phyloP scores from a whole-genome alignment of 352 stramenopile genomes.

The Phytopythium helicoides region DNA sequence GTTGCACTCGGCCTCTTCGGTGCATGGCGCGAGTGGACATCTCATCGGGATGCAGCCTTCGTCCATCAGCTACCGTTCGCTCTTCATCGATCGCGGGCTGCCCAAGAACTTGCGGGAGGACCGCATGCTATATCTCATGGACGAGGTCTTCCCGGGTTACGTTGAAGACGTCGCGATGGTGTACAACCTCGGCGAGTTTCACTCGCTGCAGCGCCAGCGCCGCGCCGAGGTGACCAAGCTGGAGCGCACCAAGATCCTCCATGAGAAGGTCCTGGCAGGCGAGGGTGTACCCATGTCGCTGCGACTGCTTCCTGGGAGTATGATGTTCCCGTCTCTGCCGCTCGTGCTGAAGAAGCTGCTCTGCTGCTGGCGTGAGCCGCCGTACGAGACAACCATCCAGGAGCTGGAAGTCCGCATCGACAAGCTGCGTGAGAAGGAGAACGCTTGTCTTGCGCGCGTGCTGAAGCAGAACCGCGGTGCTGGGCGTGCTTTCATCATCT shows the following conservation, averaged over 20 bases:
- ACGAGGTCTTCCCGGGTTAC: constrained; percentile 82
- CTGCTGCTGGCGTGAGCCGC: constrained; percentile 35
- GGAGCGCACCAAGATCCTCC: constrained; percentile 57
- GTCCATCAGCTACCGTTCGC: constrained; percentile 60
- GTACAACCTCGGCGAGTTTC: constrained; percentile 78
- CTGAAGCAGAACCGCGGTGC: constrained; percentile 70
- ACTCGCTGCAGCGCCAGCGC: constrained; percentile 50
- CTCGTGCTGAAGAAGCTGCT: constrained; percentile 41
- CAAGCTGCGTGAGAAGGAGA: constrained; percentile 51
- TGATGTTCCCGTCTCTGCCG: constrained; percentile 66
- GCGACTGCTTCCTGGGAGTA: constrained; percentile 58
- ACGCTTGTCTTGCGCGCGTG: constrained; percentile 49
- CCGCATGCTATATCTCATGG: constrained; percentile 69
- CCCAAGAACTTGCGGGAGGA: constrained; percentile 75
- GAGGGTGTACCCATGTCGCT: constrained; percentile 64
- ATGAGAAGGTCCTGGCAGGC: constrained; percentile 30
- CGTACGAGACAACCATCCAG: constrained; percentile 43
- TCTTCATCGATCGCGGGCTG: constrained; percentile 78
- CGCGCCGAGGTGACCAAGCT: constrained; percentile 48
- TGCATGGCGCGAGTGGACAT: constrained; percentile 23
- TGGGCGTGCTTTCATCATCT: constrained; percentile 78
- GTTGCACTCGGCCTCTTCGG: constrained; percentile 9
- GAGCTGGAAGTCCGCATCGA: constrained; percentile 43
- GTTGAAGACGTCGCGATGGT: constrained; percentile 80
- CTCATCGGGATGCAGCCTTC: constrained; percentile 84